Evolutionary conservation across 2,329 filamentous ascomycete genomes (phyloP), one percentile per base, ranked within the genome.

Genomic region (Colletotrichum shisoi): DNA sequence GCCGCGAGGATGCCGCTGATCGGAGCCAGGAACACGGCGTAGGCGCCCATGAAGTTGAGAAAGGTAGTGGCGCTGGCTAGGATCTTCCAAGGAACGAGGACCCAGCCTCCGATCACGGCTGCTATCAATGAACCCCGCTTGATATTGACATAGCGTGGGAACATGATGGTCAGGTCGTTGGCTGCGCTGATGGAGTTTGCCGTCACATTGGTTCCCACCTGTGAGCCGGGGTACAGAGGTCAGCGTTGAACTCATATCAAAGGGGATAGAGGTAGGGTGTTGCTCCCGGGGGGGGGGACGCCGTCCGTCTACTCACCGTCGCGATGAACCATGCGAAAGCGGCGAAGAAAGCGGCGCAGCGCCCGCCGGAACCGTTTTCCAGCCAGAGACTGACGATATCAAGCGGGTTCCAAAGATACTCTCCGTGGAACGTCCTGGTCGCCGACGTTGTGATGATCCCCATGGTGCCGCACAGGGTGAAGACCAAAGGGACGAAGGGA

Each of bases 61-160:
- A 90, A 86, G 1, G 83, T 86, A 2, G 76, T 74, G 2, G 87
- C 88, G 0, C 84, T 87, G 40, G 75, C 79, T 19, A 90, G 78
- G 64, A 90, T 90, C 76, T 89, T 89, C 88, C 87, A 90, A 1
- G 87, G 87, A 1, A 88, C 85, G 39, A 89, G 79, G 3, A 82
- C 81, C 86, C 86, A 89, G 24, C 83, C 84, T 0, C 77, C 79
- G 21, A 87, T 74, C 3, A 88, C 57, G 1, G 84, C 84, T 5
- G 84, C 82, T 49, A 88, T 76, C 39, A 88, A 75, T 63, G 83
- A 84, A 8, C 86, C 86, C 19, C 86, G 82, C 8, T 78, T 77
- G 71, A 89, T 86, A 70, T 87, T 86, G 68, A 88, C 74, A 71
- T 81, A 85, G 34, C 76, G 76, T 0, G 85, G 84, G 57, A 81